Base-by-base conservation (phyloP, 2,329 filamentous ascomycete species). In the Trichoderma brevicompactum region DNA sequence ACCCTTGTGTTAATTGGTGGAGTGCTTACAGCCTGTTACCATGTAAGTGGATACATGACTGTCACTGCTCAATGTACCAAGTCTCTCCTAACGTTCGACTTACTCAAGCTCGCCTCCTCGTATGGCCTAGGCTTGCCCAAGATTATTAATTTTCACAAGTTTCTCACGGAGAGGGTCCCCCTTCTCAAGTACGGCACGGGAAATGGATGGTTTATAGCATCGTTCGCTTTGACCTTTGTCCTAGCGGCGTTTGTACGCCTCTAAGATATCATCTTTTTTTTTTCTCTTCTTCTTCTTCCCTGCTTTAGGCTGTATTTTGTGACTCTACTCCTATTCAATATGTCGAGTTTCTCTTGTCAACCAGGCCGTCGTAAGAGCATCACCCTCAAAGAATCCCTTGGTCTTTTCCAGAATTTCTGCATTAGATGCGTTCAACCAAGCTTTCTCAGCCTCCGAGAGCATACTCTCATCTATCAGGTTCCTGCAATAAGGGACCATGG, bases 401-500 rank as follows among this genome's bases (percentile, higher is more conserved):
- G 92, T 97, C 83, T 95, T 97, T 66, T 90, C 86, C 76, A 88
- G 85, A 15, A 99, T 89, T 75, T 95, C 89, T 40, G 83, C 79
- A 75, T 97, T 91, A 75, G 96, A 96, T 48, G 87, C 83, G 73
- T 98, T 96, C 70, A 99, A 79, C 92, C 94, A 99, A 67, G 85
- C 79, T 79, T 89, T 91, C 80, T 99, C 95, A 12, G 81, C 82
- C 5, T 82, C 80, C 0, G 88, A 93, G 70, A 99, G 79, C 40
- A 97, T 81, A 59, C 76, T 82, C 63, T 85, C 80, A 72, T 98
- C 91, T 69, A 97, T 93, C 69, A 99, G 81, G 68, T 92, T 97
- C 67, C 89, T 87, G 79, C 94, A 97, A 79, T 97, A 93, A 0
- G 95, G 95, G 17, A 94, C 92, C 92, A 99, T 92, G 0, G 95